phyloP scores from a whole-genome alignment of 768 basidiomycete genomes.

The Boletus fagicola region DNA sequence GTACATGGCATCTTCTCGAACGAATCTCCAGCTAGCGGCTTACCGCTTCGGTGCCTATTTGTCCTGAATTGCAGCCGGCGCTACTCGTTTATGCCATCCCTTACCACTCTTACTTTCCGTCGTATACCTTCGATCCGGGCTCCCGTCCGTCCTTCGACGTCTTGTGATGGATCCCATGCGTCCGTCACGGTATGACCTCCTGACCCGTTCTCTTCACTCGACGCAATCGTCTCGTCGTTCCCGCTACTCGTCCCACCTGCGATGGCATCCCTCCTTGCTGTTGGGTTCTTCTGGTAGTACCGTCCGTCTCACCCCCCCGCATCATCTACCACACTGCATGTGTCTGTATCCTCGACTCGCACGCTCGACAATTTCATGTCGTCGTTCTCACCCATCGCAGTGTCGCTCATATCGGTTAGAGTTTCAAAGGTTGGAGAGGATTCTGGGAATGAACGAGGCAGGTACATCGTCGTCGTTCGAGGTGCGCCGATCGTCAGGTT shows the following conservation, averaged over 20 bases:
- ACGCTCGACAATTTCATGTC: background rate
- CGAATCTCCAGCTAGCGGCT: background rate
- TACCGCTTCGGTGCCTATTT: background rate
- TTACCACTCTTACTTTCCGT: background rate
- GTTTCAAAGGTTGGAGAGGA: background rate
- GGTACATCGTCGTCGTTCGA: background rate
- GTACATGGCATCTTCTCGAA: no score
- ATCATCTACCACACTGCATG: background rate
- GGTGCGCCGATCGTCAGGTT: background rate
- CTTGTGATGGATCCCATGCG: background rate
- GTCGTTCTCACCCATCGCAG: background rate
- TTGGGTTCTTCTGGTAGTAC: background rate
- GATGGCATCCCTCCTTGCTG: background rate
- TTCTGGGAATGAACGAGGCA: background rate
- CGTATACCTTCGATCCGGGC: background rate
- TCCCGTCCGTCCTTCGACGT: background rate
- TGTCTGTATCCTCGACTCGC: background rate
- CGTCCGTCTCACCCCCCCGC: background rate
- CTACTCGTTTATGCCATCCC: background rate
- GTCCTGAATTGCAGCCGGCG: background rate
- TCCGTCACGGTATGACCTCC: background rate
- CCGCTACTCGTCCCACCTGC: no score
- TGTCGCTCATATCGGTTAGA: background rate
- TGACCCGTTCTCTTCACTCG: background rate
- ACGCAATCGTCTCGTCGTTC: background rate